phyloP scores from a whole-genome alignment of 305 asterid species.

The Solanum hybrid region DNA sequence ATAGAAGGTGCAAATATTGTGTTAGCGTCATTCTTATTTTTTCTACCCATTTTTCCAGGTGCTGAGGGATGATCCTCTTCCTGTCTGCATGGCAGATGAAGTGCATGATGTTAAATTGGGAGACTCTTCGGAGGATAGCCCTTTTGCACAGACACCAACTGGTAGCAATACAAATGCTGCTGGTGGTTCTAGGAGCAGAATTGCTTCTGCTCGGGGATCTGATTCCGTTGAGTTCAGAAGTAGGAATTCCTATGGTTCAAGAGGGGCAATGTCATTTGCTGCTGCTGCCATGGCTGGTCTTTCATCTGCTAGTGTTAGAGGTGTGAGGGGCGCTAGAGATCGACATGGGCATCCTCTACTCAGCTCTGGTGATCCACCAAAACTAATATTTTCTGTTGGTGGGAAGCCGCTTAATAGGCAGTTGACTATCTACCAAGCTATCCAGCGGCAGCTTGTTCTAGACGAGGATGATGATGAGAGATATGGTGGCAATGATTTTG shows the following conservation, averaged over 20 bases:
- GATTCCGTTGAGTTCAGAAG: constrained; percentile 60
- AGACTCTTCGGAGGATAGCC: constrained; percentile 53
- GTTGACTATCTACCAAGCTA: constrained; percentile 82
- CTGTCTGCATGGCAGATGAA: constrained; percentile 60
- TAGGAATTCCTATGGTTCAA: constrained; percentile 74
- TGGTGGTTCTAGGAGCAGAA: constrained; percentile 75
- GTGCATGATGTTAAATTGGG: constrained; percentile 90
- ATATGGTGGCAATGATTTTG: constrained; percentile 63
- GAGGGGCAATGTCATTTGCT: constrained; percentile 97
- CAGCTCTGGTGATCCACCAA: constrained; percentile 57
- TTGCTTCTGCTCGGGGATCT: constrained; percentile 30
- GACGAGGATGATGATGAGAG: constrained; percentile 84
- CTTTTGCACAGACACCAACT: constrained; percentile 34
- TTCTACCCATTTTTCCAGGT: constrained; percentile 32
- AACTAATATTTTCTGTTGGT: constrained; percentile 63
- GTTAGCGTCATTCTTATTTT: background rate
- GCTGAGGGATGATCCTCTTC: constrained; percentile 63
- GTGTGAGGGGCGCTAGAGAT: constrained; percentile 69
- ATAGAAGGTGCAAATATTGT: background rate
- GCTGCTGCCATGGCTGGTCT: constrained; percentile 99
- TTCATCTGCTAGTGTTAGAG: constrained; percentile 72
- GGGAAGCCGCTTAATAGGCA: constrained; percentile 76
- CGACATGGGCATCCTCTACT: constrained; percentile 46
- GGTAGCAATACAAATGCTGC: constrained; percentile 51
- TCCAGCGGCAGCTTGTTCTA: constrained; percentile 76